Conservation (phyloP, 305 asterid genomes). For the Andrographis paniculata region DNA sequence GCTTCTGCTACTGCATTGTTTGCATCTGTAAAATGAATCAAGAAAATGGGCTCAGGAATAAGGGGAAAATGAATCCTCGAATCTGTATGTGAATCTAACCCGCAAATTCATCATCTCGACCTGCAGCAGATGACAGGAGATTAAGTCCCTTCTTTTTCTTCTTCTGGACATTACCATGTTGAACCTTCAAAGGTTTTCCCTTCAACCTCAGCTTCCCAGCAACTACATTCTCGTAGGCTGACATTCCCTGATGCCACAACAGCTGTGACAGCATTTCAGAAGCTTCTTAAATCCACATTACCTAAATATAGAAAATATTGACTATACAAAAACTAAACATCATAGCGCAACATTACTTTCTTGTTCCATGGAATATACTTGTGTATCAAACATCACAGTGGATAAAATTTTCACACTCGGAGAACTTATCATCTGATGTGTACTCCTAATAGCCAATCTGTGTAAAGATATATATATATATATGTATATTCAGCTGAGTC, state of each 20-base stretch:
- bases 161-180: constrained; percentile 25
- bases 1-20: constrained; percentile 2
- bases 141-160: constrained; percentile 36
- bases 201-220: constrained; percentile 42
- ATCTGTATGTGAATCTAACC: background rate
- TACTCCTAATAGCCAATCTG: no score
- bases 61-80: background rate
- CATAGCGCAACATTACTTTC: no score
- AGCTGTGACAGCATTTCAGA: constrained; percentile 8
- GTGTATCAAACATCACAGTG: no score
- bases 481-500: no score
- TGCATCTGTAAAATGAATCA: constrained; percentile 19
- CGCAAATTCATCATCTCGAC: constrained; percentile 6
- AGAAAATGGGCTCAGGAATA: background rate
- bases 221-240: constrained; percentile 36
- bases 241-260: constrained; percentile 34
- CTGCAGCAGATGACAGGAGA: no score
- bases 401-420: no score
- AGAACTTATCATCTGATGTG: no score
- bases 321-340: no score
- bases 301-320: no score
- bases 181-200: constrained; percentile 39
- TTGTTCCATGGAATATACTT: no score
- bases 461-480: no score
- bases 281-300: no score